Conservation (phyloP, 106 monocot genomes). For the Posidonia australis region DNA sequence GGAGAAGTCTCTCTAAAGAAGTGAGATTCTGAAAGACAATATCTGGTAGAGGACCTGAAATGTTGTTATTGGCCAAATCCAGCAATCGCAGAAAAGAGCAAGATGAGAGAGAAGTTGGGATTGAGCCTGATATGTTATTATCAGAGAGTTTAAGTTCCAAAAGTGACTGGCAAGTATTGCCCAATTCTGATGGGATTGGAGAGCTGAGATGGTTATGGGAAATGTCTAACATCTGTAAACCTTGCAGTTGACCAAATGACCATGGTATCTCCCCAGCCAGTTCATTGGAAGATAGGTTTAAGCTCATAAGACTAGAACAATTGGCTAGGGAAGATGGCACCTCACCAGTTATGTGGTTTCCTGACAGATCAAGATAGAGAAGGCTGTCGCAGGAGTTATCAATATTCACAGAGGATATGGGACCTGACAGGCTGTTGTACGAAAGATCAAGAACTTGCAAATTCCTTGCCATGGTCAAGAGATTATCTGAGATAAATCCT, state of each 20-base stretch:
- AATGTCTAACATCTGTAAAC: slow-evolving; percentile 51
- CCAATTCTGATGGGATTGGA: too few relatives aligned
- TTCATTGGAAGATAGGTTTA: slow-evolving; percentile 67
- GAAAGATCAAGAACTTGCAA: slow-evolving; percentile 58
- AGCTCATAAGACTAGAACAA: slow-evolving; percentile 34
- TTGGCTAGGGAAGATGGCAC: slow-evolving; percentile 42
- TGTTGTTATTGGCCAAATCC: slow-evolving; percentile 56
- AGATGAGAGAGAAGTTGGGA: too few relatives aligned
- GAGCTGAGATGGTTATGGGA: too few relatives aligned
- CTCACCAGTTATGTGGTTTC: slow-evolving; percentile 26
- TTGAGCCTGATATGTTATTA: too few relatives aligned
- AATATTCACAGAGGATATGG: slow-evolving; percentile 26
- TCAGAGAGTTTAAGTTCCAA: too few relatives aligned
- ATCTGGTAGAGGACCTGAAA: slow-evolving; percentile 33
- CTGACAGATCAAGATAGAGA: slow-evolving; percentile 44
- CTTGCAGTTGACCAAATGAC: slow-evolving; percentile 23
- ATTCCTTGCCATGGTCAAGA: slow-evolving; percentile 22
- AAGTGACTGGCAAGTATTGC: slow-evolving; percentile 40
- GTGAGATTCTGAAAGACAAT: slow-evolving; percentile 24
- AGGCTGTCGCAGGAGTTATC: slow-evolving; percentile 35
- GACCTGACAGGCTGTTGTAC: slow-evolving; percentile 49
- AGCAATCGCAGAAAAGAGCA: slow-evolving; percentile 36
- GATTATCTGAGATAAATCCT: slow-evolving; percentile 30
- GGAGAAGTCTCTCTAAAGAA: slow-evolving; percentile 35
- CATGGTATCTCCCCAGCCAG: slow-evolving; percentile 46